Conservation (phyloP, 164 flowering plant genomes). For the Malania oleifera region DNA sequence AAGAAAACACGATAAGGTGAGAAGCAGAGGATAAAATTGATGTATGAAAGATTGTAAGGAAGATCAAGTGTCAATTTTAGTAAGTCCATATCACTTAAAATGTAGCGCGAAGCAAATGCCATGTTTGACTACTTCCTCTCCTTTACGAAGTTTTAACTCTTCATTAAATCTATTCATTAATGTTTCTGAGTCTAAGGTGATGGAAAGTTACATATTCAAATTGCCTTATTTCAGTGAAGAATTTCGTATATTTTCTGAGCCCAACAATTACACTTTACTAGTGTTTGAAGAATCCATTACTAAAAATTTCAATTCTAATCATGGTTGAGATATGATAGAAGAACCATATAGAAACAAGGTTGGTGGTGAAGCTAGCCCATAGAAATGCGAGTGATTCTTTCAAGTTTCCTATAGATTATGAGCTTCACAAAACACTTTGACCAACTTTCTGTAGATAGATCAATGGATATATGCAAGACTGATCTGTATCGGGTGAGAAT, state of each 20-base stretch:
- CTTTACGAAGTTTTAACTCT: conserved; percentile 14
- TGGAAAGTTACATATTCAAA: conserved; percentile 15
- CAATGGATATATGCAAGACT: conserved; percentile 11
- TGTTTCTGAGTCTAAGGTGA: conserved; percentile 15
- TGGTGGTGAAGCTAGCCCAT: conserved; percentile 12
- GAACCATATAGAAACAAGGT: conserved; percentile 11
- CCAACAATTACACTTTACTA: conserved; percentile 4
- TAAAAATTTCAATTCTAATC: conserved; percentile 16
- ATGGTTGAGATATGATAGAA: conserved; percentile 16
- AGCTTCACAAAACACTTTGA: conserved; percentile 50
- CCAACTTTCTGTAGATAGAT: conserved; percentile 20
- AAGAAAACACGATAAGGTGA: too few species aligned
- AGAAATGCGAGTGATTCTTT: conserved; percentile 13
- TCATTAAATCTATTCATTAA: conserved; percentile 11
- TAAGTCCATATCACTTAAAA: too few species aligned
- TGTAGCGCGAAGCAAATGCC: too few species aligned
- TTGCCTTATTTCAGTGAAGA: conserved; percentile 27
- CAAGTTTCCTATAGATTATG: conserved; percentile 40
- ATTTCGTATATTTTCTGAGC: conserved; percentile 7
- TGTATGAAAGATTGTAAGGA: too few species aligned
- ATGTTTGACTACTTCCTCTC: too few species aligned
- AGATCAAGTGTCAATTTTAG: too few species aligned
- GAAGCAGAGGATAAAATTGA: too few species aligned
- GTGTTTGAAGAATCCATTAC: conserved; percentile 8
- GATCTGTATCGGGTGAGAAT: conserved; percentile 17